Percentiles rank a stretch among this genome's conserved stretches.
These are phyloP conservation scores for Berberis thunbergii DNA, from an alignment of 164 flowering plant species.

Conservation along the genomic window DNA sequence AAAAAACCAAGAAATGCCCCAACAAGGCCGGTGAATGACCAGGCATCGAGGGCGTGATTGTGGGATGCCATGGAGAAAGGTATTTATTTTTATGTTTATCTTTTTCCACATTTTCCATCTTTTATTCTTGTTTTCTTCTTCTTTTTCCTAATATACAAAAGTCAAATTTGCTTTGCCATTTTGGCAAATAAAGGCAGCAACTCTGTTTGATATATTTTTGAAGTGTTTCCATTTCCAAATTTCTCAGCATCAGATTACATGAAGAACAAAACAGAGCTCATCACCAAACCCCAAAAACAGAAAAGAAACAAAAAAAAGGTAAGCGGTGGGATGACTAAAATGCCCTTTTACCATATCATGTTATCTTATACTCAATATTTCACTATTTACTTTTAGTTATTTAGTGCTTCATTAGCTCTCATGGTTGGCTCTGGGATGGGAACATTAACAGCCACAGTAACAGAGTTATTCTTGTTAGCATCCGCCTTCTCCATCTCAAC, in stretches of 20 bases:
- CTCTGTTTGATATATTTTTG: neutral
- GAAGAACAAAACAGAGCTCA: conserved; percentile 2
- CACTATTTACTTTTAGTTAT: neutral
- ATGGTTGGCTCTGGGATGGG: conserved; percentile 22
- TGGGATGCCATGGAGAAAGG: too few relatives aligned
- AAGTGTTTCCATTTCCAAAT: neutral
- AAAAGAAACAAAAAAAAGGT: conserved; percentile 9
- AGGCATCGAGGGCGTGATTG: too few relatives aligned
- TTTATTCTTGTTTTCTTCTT: too few relatives aligned
- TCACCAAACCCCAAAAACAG: conserved; percentile 8
- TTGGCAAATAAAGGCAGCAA: too few relatives aligned
- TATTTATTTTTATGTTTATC: too few relatives aligned
- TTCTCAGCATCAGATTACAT: neutral
- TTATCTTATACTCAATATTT: too few relatives aligned
- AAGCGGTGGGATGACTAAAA: too few relatives aligned
- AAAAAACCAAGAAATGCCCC: too few relatives aligned
- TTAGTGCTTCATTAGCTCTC: conserved; percentile 26
- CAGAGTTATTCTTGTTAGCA: conserved; percentile 20
- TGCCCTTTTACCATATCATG: conserved; percentile 10
- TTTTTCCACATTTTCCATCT: too few relatives aligned
- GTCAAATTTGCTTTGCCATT: too few relatives aligned
- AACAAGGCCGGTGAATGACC: too few relatives aligned
- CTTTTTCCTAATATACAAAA: too few relatives aligned
- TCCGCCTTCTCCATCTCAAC: conserved; percentile 28
- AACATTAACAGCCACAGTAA: neutral